phyloP scores from a whole-genome alignment of 495 filamentous ascomycete species.

The Ascodesmis nigricans region DNA sequence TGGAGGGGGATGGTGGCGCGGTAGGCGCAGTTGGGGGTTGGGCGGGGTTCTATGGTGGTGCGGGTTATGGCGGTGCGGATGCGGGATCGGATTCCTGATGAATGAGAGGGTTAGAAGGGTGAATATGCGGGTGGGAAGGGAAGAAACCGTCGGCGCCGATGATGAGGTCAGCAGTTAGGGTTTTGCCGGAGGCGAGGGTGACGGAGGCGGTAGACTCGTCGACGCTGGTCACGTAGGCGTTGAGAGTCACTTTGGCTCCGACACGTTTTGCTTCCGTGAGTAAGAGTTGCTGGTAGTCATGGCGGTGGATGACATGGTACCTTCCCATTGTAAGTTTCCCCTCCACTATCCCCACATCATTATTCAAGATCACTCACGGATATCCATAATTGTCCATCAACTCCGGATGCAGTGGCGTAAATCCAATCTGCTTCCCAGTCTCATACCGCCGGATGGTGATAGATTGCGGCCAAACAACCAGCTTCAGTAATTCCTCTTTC shows the following conservation, averaged over 20 bases:
- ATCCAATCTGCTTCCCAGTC: conserved; percentile 3
- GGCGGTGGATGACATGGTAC: not conserved
- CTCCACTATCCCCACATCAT: not conserved
- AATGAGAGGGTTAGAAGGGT: not conserved
- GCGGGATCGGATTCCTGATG: not conserved
- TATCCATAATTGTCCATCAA: not conserved
- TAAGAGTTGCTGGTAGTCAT: not conserved
- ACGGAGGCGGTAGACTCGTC: conserved; percentile 3
- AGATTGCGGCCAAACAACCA: conserved; percentile 5
- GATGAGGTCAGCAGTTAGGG: conserved; percentile 3
- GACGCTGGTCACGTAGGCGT: not conserved
- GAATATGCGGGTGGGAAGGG: conserved; percentile 1
- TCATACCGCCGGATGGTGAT: conserved; percentile 5
- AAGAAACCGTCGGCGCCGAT: conserved; percentile 7
- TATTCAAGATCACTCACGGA: not conserved
- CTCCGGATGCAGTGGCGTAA: not conserved
- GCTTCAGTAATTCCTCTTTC: conserved; percentile 5
- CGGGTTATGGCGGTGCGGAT: not conserved
- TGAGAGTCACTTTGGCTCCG: not conserved
- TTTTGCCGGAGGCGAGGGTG: not conserved
- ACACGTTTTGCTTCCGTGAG: not conserved
- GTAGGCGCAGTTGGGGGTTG: conserved; percentile 5
- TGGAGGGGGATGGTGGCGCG: conserved; percentile 5
- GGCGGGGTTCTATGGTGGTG: conserved; percentile 1
- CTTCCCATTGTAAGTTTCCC: not conserved